Percentiles rank a stretch among this genome's conserved stretches.
Evolutionary conservation across 352 stramenopile genomes (phyloP).

Genomic region (Pythium sukuiense): DNA sequence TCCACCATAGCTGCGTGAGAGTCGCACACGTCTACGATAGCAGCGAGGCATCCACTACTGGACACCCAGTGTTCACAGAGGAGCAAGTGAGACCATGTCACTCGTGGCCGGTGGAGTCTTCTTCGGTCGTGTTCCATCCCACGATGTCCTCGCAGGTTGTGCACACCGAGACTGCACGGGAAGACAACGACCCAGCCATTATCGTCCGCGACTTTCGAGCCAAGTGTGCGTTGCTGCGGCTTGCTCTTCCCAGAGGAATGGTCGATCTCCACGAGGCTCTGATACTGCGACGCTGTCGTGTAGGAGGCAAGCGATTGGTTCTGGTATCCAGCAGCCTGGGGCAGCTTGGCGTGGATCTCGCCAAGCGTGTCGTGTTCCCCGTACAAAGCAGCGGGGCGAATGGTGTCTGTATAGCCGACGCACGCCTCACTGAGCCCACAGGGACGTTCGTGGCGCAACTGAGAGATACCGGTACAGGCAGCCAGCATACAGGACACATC

Average conservation of each 20-base stretch:
- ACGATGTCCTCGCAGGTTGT: constrained; percentile 6
- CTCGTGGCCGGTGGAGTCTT: constrained; percentile 8
- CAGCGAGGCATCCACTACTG: not conserved
- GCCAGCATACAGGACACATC: not conserved
- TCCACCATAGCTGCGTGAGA: not conserved
- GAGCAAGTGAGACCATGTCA: constrained; percentile 16
- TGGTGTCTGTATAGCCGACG: not conserved
- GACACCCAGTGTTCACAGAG: constrained; percentile 21
- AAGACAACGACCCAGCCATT: not conserved
- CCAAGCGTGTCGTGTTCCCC: not conserved
- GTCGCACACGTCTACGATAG: constrained; percentile 13
- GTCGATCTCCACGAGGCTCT: not conserved
- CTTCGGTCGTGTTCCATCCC: constrained; percentile 21
- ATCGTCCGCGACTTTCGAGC: constrained; percentile 19
- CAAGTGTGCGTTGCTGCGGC: not conserved
- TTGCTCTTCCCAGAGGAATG: not conserved
- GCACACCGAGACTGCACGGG: not conserved
- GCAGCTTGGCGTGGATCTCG: constrained; percentile 2
- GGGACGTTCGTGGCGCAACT: not conserved
- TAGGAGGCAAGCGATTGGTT: constrained; percentile 1
- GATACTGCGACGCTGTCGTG: not conserved
- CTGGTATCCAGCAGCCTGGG: not conserved
- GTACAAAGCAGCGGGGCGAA: not conserved
- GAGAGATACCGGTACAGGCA: not conserved
- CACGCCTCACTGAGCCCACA: not conserved